Base-by-base conservation (phyloP, 768 basidiomycete species). In the Pholiota molesta region DNA sequence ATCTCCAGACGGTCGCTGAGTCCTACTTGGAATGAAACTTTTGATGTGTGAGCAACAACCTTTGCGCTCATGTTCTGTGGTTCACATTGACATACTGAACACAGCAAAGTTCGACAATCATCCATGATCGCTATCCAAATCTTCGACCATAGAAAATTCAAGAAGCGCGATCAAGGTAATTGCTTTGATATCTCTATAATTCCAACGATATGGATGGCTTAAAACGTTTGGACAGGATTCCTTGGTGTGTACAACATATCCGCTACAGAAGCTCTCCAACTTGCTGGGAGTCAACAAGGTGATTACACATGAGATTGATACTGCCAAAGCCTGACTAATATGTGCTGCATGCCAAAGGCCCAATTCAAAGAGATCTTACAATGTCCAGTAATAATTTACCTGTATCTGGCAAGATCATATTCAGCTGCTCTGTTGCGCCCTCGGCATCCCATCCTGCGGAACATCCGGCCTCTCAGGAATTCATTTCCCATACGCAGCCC, bases 81-180 rank as follows among this genome's bases (percentile, higher is more conserved):
- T 56, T 62, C 65, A 19, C 52, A n/a, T 61, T 57, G 17, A 58
- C n/a, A 44, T 31, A 8, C 44, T 62, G 40, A 56, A 61, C 66
- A 23, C 65, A 92, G 92, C 65, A 82, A 81, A 63, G 85, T 95
- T 65, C 88, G 85, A 49, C 87, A 85, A 63, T 86, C 87, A 29
- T 94, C 93, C 37, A 81, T 86, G 67, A 83, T 96, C 69, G 82
- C 84, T 26, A 91, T 96, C 51, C 93, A 96, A 77, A 86, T 97
- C 62, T 95, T 95, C 71, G 95, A 97, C 80, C 89, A 94, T 75
- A 84, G 86, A 71, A 94, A 92, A 74, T 95, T 92, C 78, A 94
- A 84, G 78, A 88, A 87, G 73, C 86, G 88, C 68, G 94, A 95
- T 72, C 94, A 95, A 79, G 94, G 83, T 78, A 37, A 65, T 66